These are phyloP conservation scores for Aspergillus hiratsukae DNA, from an alignment of 2,329 filamentous ascomycete species.

Conservation along the genomic window DNA sequence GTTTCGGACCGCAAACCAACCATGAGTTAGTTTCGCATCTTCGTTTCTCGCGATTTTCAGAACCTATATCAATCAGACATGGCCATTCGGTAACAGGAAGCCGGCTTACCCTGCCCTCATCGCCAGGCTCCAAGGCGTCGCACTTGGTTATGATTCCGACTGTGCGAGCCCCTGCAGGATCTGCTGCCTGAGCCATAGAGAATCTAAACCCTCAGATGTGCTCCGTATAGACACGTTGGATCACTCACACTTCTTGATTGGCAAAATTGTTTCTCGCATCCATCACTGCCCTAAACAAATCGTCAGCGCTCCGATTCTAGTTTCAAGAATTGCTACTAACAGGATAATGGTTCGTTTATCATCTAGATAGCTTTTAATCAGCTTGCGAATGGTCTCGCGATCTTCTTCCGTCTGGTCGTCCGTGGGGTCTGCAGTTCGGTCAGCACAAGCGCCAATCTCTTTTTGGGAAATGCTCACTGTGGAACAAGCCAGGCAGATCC, in stretches of 20 bases:
- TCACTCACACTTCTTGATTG: constrained; percentile 50
- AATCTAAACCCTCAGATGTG: constrained; percentile 25
- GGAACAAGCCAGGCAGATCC: constrained; percentile 44
- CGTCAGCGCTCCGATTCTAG: background rate
- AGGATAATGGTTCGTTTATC: constrained; percentile 55
- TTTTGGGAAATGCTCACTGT: constrained; percentile 11
- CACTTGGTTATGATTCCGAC: constrained; percentile 38
- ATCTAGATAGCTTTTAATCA: constrained; percentile 49
- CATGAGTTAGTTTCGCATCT: constrained; percentile 17
- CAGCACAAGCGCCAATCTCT: background rate
- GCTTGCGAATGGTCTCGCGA: constrained; percentile 49
- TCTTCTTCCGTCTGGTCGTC: constrained; percentile 53
- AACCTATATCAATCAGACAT: constrained; percentile 4
- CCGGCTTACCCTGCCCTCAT: constrained; percentile 14
- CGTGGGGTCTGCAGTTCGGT: constrained; percentile 29
- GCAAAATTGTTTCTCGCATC: constrained; percentile 46
- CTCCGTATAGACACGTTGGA: background rate
- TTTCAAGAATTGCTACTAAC: constrained; percentile 23
- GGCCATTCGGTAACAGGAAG: background rate
- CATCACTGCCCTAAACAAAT: constrained; percentile 10
- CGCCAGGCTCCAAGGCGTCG: constrained; percentile 26
- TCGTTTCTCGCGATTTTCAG: constrained; percentile 13
- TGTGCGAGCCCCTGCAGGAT: constrained; percentile 28
- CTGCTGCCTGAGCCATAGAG: constrained; percentile 38
- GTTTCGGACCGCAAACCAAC: constrained; percentile 26